A percentile compares a stretch with the other conserved stretches of the same genome.
phyloP scores from a whole-genome alignment of 306 rosid genomes.

The Casuarina cunninghamiana region DNA sequence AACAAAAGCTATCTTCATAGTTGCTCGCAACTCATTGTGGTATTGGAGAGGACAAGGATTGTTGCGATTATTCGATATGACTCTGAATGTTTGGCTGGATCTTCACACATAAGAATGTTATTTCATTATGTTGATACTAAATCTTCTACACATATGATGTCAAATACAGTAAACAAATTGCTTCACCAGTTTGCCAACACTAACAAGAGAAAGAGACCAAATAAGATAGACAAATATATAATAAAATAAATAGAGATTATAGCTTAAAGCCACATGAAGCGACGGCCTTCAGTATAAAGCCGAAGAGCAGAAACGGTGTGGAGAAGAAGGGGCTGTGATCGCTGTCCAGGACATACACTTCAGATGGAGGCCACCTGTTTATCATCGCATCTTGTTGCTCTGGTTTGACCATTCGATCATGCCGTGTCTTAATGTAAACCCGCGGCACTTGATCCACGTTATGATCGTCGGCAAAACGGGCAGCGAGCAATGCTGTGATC shows the following conservation, averaged over 20 bases:
- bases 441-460: slow-evolving; percentile 57
- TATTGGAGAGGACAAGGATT: too few relatives aligned
- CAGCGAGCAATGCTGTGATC: slow-evolving; percentile 46
- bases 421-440: slow-evolving; percentile 65
- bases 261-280: slow-evolving; percentile 25
- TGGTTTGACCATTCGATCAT: slow-evolving; percentile 69
- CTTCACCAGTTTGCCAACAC: background rate
- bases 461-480: slow-evolving; percentile 42
- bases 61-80: too few relatives aligned
- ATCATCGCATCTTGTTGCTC: slow-evolving; percentile 88
- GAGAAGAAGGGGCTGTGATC: slow-evolving; percentile 94
- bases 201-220: too few relatives aligned
- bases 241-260: too few relatives aligned
- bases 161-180: too few relatives aligned
- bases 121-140: too few relatives aligned
- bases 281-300: slow-evolving; percentile 65
- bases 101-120: too few relatives aligned
- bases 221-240: too few relatives aligned
- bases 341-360: slow-evolving; percentile 62
- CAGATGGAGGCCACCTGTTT: slow-evolving; percentile 66
- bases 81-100: too few relatives aligned
- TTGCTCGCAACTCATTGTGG: too few relatives aligned
- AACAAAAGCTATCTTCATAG: too few relatives aligned
- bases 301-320: slow-evolving; percentile 76
- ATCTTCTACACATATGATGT: too few relatives aligned